These are phyloP conservation scores for Mitragyna speciosa DNA, from an alignment of 257 asterid genomes.

Conservation along the genomic window DNA sequence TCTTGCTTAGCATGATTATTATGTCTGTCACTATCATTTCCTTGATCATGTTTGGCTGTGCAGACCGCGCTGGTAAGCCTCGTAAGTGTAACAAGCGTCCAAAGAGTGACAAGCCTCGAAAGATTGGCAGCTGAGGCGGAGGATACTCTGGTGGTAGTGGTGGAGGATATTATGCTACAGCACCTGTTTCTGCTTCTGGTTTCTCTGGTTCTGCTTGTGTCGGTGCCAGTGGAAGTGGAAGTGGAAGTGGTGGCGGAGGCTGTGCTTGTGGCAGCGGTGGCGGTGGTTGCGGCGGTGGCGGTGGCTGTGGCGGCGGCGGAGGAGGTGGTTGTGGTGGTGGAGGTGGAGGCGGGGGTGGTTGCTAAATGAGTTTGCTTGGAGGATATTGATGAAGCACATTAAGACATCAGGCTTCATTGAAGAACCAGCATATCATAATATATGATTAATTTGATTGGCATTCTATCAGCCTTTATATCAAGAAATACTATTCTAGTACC, in stretches of 20 bases:
- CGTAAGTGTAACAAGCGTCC: background rate
- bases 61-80: background rate
- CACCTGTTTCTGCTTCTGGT: background rate
- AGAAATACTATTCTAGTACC: too few species aligned
- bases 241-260: background rate
- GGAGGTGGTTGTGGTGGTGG: too few species aligned
- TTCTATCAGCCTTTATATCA: too few species aligned
- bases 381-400: too few species aligned
- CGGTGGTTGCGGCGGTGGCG: background rate
- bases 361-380: background rate
- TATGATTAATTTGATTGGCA: too few species aligned
- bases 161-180: too few species aligned
- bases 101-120: background rate
- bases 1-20: conserved; percentile 18
- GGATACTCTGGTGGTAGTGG: background rate
- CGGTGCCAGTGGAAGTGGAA: background rate
- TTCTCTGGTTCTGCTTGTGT: background rate
- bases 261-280: background rate
- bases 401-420: too few species aligned
- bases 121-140: background rate
- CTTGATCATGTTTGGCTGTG: conserved; percentile 29
- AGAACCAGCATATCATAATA: too few species aligned
- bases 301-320: too few species aligned
- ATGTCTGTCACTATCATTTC: conserved; percentile 20
- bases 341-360: background rate